These are phyloP conservation scores for Arxiozyma telluris DNA, from an alignment of 1,139 yeast species.

Conservation along the genomic window DNA sequence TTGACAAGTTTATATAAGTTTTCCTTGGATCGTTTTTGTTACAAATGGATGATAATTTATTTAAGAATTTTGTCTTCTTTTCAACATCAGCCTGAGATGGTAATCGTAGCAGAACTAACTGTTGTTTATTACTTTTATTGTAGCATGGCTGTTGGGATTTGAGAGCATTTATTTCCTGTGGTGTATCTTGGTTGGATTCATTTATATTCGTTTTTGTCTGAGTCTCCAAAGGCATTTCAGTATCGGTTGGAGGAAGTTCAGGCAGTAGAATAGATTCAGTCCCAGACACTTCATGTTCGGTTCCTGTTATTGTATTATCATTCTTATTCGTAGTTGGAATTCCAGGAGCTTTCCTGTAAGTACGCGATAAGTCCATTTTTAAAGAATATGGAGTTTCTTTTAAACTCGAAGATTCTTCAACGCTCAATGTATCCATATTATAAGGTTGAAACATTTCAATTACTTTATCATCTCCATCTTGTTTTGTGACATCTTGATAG, in stretches of 20 bases:
- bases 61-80: slow-evolving; percentile 36
- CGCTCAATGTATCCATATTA: slow-evolving; percentile 48
- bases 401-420: slow-evolving; percentile 63
- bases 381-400: neutral
- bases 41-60: slow-evolving; percentile 65
- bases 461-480: slow-evolving; percentile 54
- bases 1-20: slow-evolving; percentile 56
- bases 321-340: neutral
- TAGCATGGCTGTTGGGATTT: slow-evolving; percentile 11
- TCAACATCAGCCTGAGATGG: neutral
- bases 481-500: slow-evolving; percentile 59
- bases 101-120: neutral
- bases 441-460: slow-evolving; percentile 79
- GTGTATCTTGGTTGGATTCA: neutral
- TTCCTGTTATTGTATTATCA: neutral
- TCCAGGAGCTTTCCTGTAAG: slow-evolving; percentile 1
- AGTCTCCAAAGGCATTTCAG: neutral
- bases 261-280: slow-evolving; percentile 3
- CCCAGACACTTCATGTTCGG: neutral
- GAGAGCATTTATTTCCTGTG: slow-evolving; percentile 14
- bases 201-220: neutral
- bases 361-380: neutral
- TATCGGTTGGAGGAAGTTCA: slow-evolving; percentile 3
- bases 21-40: slow-evolving; percentile 81
- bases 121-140: slow-evolving; percentile 4